phyloP scores from a whole-genome alignment of 2,329 filamentous ascomycete genomes.

The Lachnum nothofagi region DNA sequence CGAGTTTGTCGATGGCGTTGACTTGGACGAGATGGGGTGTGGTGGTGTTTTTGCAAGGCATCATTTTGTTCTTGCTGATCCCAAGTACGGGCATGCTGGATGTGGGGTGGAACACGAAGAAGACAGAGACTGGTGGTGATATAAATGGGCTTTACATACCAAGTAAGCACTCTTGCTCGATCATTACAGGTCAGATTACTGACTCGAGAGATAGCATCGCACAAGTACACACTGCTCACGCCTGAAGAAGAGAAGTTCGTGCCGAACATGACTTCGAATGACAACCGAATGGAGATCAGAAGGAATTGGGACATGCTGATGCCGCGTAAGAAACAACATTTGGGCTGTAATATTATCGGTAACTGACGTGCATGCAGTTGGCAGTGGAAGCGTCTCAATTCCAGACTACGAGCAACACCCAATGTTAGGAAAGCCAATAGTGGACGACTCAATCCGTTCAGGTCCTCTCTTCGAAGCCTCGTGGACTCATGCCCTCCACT shows the following conservation, averaged over 20 bases:
- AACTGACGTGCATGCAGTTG: slow-evolving; percentile 19
- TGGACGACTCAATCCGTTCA: slow-evolving; percentile 29
- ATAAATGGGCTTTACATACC: slow-evolving; percentile 33
- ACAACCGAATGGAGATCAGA: slow-evolving; percentile 29
- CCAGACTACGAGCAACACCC: slow-evolving; percentile 30
- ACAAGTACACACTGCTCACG: slow-evolving; percentile 29
- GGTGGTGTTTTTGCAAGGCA: slow-evolving; percentile 25
- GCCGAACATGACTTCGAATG: slow-evolving; percentile 32
- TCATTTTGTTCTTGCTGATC: slow-evolving; percentile 29
- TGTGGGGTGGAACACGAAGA: slow-evolving; percentile 10
- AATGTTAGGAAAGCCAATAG: slow-evolving; percentile 31
- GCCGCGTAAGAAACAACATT: slow-evolving; percentile 24
- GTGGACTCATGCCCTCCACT: slow-evolving; percentile 34
- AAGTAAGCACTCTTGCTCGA: slow-evolving; percentile 19
- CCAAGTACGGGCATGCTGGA: slow-evolving; percentile 16
- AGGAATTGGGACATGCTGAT: slow-evolving; percentile 33
- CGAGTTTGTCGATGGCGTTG: slow-evolving; percentile 14
- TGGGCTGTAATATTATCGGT: background rate
- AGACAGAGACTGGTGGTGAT: slow-evolving; percentile 33
- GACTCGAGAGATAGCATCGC: slow-evolving; percentile 15
- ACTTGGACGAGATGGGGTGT: slow-evolving; percentile 29
- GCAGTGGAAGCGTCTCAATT: slow-evolving; percentile 32
- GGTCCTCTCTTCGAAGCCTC: slow-evolving; percentile 32
- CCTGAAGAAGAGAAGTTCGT: slow-evolving; percentile 30
- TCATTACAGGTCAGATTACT: background rate